A percentile compares a stretch with the other conserved stretches of the same genome.
These are phyloP conservation scores for Fomitopsis pulvina DNA, from an alignment of 768 basidiomycete species.

Conservation along the genomic window DNA sequence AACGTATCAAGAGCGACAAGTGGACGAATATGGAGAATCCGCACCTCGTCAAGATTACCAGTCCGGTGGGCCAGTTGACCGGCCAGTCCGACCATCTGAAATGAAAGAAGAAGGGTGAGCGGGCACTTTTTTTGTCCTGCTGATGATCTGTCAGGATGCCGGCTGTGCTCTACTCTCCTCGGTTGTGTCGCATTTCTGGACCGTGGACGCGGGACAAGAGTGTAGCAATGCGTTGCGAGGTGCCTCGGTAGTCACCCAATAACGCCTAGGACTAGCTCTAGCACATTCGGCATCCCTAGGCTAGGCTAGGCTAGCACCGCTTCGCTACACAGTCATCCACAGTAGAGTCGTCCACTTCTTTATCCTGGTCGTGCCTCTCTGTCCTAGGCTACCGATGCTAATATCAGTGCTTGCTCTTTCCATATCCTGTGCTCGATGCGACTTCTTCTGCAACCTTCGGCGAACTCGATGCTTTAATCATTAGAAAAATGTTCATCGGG, in stretches of 20 bases:
- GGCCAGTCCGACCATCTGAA: constrained; percentile 76
- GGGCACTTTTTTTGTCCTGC: constrained; percentile 9
- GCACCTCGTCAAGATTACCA: constrained; percentile 28
- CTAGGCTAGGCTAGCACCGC: constrained; percentile 70
- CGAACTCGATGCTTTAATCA: constrained; percentile 4
- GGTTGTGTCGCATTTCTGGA: constrained; percentile 18
- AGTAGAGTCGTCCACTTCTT: constrained; percentile 66
- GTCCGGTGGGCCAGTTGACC: constrained; percentile 41
- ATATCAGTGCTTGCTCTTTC: constrained; percentile 61
- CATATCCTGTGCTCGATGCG: constrained; percentile 26
- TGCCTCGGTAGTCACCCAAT: constrained; percentile 21
- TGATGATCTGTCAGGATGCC: constrained; percentile 4
- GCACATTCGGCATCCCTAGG: constrained; percentile 59
- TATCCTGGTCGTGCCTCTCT: constrained; percentile 47
- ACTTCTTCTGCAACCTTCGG: constrained; percentile 8
- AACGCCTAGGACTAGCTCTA: constrained; percentile 64
- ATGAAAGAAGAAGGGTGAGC: constrained; percentile 99
- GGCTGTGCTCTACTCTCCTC: constrained; percentile 5
- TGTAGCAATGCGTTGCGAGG: constrained; percentile 16
- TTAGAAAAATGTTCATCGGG: constrained; percentile 99
- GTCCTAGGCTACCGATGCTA: constrained; percentile 77
- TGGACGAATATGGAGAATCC: constrained; percentile 43
- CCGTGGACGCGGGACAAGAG: constrained; percentile 16
- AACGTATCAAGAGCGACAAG: constrained; percentile 65
- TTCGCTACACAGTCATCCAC: constrained; percentile 40